phyloP scores from a whole-genome alignment of 2,329 filamentous ascomycete species.

The Neophaeococcomyces mojaviensis region DNA sequence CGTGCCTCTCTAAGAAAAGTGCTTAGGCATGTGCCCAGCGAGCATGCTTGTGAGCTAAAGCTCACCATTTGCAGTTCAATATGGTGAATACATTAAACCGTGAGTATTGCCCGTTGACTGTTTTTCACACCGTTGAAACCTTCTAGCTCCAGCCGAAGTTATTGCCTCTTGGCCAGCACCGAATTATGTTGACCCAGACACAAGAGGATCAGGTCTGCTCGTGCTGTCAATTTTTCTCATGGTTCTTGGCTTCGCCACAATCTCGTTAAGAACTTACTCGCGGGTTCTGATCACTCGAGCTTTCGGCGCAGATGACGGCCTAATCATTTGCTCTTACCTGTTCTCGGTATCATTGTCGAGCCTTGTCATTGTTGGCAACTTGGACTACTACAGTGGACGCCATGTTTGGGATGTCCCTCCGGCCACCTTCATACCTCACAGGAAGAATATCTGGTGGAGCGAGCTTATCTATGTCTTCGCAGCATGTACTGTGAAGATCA shows the following conservation, averaged over 20 bases:
- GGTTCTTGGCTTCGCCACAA: constrained; percentile 20
- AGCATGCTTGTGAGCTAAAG: too few relatives aligned
- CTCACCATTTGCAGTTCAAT: neutral
- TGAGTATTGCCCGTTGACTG: neutral
- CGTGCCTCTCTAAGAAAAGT: too few relatives aligned
- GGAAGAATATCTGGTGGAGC: constrained; percentile 19
- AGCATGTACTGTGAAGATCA: constrained; percentile 16
- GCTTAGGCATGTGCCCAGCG: too few relatives aligned
- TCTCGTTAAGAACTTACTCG: constrained; percentile 24
- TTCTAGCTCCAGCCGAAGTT: constrained; percentile 4
- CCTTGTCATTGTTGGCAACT: constrained; percentile 20
- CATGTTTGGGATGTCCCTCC: constrained; percentile 22
- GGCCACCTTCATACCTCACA: constrained; percentile 9
- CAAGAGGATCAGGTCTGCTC: constrained; percentile 22
- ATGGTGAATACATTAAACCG: constrained; percentile 1
- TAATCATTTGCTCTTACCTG: constrained; percentile 14
- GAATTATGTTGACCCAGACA: constrained; percentile 27
- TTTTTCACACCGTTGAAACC: neutral
- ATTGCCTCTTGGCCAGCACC: constrained; percentile 24
- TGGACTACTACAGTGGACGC: constrained; percentile 15
- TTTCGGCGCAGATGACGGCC: constrained; percentile 18
- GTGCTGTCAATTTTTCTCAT: constrained; percentile 22
- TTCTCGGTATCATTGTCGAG: constrained; percentile 13
- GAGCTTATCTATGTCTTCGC: constrained; percentile 16
- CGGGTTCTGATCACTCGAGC: constrained; percentile 24